phyloP scores from a whole-genome alignment of 2,329 filamentous ascomycete genomes.

The Phoma sp. region DNA sequence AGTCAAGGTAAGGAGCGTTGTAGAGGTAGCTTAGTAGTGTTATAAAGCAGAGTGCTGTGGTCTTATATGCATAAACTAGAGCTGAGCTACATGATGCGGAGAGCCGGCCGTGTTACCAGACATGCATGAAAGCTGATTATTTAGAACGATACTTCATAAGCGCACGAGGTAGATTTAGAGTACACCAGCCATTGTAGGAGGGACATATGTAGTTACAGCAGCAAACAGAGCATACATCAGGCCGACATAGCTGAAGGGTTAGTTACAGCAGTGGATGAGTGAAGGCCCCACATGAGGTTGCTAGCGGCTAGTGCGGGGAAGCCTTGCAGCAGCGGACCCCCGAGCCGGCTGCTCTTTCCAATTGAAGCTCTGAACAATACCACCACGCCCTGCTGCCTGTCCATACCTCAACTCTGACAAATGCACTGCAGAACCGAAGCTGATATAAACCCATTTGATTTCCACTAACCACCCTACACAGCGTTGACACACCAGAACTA shows the following conservation, averaged over 20 bases:
- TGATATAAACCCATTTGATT: background rate
- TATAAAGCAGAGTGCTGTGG: background rate
- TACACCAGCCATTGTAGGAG: no score
- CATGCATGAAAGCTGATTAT: no score
- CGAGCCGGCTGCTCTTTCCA: background rate
- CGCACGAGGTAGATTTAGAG: no score
- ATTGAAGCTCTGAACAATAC: background rate
- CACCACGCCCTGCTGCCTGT: conserved; percentile 6
- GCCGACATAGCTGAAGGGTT: no score
- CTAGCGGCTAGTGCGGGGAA: conserved; percentile 4
- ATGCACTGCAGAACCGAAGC: background rate
- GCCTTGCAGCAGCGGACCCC: background rate
- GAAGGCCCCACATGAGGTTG: conserved; percentile 3
- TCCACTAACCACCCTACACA: background rate
- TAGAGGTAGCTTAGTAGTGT: no score
- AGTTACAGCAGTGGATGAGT: background rate
- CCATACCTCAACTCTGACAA: background rate
- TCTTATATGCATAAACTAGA: conserved; percentile 11
- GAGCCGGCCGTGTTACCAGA: conserved; percentile 27
- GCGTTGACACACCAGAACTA: background rate
- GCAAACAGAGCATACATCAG: no score
- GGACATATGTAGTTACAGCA: no score
- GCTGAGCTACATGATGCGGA: conserved; percentile 29
- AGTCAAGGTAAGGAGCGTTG: no score
- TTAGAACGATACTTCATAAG: no score